phyloP scores from a whole-genome alignment of 1,284 basidiomycete species.

The Cryptococcus sp. region DNA sequence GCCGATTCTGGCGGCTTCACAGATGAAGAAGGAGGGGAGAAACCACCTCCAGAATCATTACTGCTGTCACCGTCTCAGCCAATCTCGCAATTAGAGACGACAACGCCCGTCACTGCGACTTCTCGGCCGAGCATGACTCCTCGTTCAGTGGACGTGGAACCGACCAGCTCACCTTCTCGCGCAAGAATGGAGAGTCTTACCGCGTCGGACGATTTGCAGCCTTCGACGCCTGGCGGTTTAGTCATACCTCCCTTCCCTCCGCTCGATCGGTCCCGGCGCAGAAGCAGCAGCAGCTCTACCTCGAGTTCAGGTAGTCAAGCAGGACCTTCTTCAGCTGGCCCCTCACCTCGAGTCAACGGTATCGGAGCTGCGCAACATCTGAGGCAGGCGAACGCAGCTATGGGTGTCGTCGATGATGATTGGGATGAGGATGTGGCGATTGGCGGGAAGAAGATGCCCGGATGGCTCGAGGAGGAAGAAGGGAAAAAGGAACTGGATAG shows the following conservation, averaged over 20 bases:
- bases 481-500: slow-evolving; percentile 62
- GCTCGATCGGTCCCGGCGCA: slow-evolving; percentile 56
- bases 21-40: slow-evolving; percentile 57
- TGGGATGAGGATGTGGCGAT: slow-evolving; percentile 51
- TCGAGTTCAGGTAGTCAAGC: background rate
- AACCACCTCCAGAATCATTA: slow-evolving; percentile 24
- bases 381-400: slow-evolving; percentile 3
- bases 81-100: slow-evolving; percentile 8
- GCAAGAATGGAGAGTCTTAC: slow-evolving; percentile 12
- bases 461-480: slow-evolving; percentile 60
- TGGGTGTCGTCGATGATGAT: slow-evolving; percentile 38
- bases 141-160: slow-evolving; percentile 53
- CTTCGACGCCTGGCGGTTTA: slow-evolving; percentile 62
- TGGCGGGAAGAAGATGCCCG: slow-evolving; percentile 59
- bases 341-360: slow-evolving; percentile 13
- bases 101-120: slow-evolving; percentile 44
- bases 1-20: slow-evolving; percentile 1
- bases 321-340: background rate
- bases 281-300: slow-evolving; percentile 54
- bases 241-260: slow-evolving; percentile 78
- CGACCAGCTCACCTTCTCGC: slow-evolving; percentile 20
- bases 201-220: slow-evolving; percentile 34
- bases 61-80: slow-evolving; percentile 50
- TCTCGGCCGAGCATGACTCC: slow-evolving; percentile 6
- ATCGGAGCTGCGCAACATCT: slow-evolving; percentile 6